phyloP scores from a whole-genome alignment of 148 eudicot species.

The Polygonum maritimum region DNA sequence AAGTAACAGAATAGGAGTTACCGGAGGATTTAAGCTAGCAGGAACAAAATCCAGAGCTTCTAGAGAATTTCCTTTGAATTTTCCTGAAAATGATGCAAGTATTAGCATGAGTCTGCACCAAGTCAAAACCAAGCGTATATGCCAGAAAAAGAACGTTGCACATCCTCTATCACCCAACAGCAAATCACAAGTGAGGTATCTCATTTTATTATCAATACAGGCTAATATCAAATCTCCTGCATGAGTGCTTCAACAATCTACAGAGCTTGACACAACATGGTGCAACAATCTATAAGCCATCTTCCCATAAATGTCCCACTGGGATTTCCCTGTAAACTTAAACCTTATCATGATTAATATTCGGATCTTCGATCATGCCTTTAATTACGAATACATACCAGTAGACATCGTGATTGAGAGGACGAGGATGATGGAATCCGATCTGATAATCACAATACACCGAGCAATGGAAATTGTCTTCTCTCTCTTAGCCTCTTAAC shows the following conservation, averaged over 20 bases:
- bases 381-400: too few species aligned
- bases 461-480: too few species aligned
- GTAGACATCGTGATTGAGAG: too few species aligned
- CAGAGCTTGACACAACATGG: background rate
- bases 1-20: conserved; percentile 16
- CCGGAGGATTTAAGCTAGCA: conserved; percentile 28
- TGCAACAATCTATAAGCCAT: background rate
- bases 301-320: background rate
- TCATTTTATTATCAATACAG: background rate
- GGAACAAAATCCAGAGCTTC: conserved; percentile 24
- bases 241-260: background rate
- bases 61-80: conserved; percentile 16
- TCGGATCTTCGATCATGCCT: too few species aligned
- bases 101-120: conserved; percentile 3
- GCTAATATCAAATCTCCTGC: background rate
- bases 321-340: background rate
- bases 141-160: background rate
- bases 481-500: too few species aligned
- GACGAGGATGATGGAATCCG: too few species aligned
- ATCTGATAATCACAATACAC: too few species aligned
- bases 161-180: background rate
- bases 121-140: background rate
- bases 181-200: background rate
- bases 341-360: too few species aligned
- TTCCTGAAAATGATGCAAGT: conserved; percentile 35